Base-by-base conservation (phyloP, 148 eudicot species). In the Nyssa sinensis region DNA sequence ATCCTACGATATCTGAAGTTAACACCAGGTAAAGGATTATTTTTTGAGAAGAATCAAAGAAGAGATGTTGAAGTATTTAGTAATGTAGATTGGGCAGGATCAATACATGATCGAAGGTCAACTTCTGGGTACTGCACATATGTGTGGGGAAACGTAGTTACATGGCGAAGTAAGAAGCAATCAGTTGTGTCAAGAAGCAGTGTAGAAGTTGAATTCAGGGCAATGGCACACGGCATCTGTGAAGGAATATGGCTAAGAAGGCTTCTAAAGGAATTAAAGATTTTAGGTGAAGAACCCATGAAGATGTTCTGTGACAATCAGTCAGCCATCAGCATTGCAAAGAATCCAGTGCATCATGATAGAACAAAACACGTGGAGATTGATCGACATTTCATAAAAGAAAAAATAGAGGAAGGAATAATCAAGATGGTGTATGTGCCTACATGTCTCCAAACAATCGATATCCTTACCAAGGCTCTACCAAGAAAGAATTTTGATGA, bases 241-340 rank as follows among this genome's bases (percentile, higher is more conserved):
- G 71, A 74, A 32, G 9, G 66, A 16, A 49, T 21, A 7, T 75
- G 78, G 78, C n/a, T 75, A 0, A 75, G 41, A 13, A 9, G 69
- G 23, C 55, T 74, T 0, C 68, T 74, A 27, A 3, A 6, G 1
- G 51, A 62, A 9, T 25, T 62, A 7, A 23, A 12, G 10, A 62
- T 62, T 62, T 25, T 5, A 23, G 33, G 7, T 9, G 33, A 25
- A 25, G 31, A 17, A 10, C 69, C 62, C 0, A 74, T 73, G 69
- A 5, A 14, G 7, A 7, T 74, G 44, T 74, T 23, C 49, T 74
- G 62, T 65, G 63, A 74, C 21, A 64, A 51, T 34, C 31, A 64
- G 27, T 41, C 44, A 0, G 51, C 70, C 0, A 2, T 64, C 7
- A 34, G 66, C 21, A 64, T 74, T 49, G 47, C 70, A 0, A 31